A percentile compares a stretch with the other conserved stretches of the same genome.
Evolutionary conservation across 768 basidiomycete genomes (phyloP).

Genomic region (Boletus insuetus): DNA sequence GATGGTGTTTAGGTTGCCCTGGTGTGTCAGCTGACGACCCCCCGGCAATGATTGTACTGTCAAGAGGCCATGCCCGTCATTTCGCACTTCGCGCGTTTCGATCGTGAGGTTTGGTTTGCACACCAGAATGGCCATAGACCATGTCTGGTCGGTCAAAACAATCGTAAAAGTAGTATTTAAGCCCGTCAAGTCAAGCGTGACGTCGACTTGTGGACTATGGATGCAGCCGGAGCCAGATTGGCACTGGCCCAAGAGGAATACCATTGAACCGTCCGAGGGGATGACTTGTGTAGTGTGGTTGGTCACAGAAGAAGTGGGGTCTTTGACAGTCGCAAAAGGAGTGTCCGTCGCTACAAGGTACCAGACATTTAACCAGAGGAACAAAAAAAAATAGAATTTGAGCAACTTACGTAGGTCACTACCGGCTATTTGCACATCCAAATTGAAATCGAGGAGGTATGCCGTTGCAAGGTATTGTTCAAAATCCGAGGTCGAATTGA

Average conservation of each 20-base stretch:
- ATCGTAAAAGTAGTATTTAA: slow-evolving; percentile 13
- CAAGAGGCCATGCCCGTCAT: slow-evolving; percentile 12
- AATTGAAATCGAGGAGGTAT: slow-evolving; percentile 13
- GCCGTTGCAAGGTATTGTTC: slow-evolving; percentile 4
- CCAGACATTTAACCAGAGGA: no score
- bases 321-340: slow-evolving; percentile 5
- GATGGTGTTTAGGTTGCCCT: slow-evolving; percentile 22
- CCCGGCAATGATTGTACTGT: slow-evolving; percentile 15
- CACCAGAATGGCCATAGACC: slow-evolving; percentile 18
- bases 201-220: not conserved
- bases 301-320: slow-evolving; percentile 6
- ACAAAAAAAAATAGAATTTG: not conserved
- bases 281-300: slow-evolving; percentile 23
- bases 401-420: slow-evolving; percentile 6
- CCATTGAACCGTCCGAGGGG: slow-evolving; percentile 20
- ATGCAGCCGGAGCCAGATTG: slow-evolving; percentile 13
- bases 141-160: slow-evolving; percentile 14
- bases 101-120: slow-evolving; percentile 24
- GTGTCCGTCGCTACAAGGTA: not conserved
- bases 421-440: slow-evolving; percentile 15
- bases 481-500: slow-evolving; percentile 1
- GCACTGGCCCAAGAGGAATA: slow-evolving; percentile 25
- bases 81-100: slow-evolving; percentile 29
- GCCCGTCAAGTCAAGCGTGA: slow-evolving; percentile 14
- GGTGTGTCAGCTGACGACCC: slow-evolving; percentile 8